These are phyloP conservation scores for Lentinula novae-zelandiae DNA, from an alignment of 1,284 basidiomycete species.

Conservation along the genomic window DNA sequence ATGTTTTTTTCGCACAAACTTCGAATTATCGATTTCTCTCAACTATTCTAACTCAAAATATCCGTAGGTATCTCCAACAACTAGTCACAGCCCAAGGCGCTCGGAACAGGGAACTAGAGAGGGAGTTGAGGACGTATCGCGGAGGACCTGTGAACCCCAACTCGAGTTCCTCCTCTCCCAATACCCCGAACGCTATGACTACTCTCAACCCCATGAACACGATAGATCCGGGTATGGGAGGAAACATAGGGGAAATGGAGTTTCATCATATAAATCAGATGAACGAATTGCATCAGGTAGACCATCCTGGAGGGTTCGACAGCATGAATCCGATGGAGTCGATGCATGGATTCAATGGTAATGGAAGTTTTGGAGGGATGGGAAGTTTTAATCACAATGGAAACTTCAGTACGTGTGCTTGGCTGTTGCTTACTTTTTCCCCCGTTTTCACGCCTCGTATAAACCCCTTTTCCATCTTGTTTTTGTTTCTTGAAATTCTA, in stretches of 20 bases:
- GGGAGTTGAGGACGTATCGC: slow-evolving; percentile 48
- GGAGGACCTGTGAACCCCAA: not conserved
- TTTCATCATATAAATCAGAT: not conserved
- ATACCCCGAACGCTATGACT: too few species aligned
- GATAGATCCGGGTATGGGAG: not conserved
- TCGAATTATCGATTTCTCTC: too few species aligned
- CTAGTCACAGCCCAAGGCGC: slow-evolving; percentile 75
- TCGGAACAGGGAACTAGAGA: slow-evolving; percentile 74
- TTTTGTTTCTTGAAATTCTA: too few species aligned
- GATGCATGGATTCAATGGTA: not conserved
- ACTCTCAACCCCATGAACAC: too few species aligned
- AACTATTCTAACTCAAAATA: not conserved
- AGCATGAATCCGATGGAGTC: not conserved
- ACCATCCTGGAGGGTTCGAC: not conserved
- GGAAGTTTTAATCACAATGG: not conserved
- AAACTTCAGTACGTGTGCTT: not conserved
- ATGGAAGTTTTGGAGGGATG: not conserved
- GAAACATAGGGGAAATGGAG: not conserved
- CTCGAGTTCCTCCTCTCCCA: too few species aligned
- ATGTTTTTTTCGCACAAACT: not conserved
- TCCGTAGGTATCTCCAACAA: slow-evolving; percentile 73
- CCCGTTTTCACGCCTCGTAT: not conserved
- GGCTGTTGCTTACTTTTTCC: not conserved
- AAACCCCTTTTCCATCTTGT: too few species aligned
- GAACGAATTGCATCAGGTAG: not conserved